Evolutionary conservation across 768 basidiomycete species (phyloP).

Genomic region (Fomitopsis serialis): DNA sequence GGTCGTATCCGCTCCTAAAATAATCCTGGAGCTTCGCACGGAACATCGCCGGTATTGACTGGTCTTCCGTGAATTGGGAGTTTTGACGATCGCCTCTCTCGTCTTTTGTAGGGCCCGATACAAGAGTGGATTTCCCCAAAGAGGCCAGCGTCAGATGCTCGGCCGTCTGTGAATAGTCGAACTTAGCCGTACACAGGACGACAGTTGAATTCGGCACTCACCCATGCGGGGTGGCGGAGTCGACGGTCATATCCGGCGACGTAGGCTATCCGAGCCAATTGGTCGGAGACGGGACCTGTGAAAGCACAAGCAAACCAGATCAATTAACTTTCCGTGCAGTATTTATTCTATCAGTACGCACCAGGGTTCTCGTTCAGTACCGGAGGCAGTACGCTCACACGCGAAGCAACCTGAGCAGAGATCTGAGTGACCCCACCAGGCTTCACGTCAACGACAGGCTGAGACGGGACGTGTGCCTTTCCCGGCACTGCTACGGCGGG

Average conservation of each 20-base stretch:
- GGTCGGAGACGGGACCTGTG: slow-evolving; percentile 81
- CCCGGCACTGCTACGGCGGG: slow-evolving; percentile 7
- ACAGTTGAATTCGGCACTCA: slow-evolving; percentile 27
- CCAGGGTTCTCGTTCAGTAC: slow-evolving; percentile 82
- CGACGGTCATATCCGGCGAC: slow-evolving; percentile 88
- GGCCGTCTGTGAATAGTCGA: slow-evolving; percentile 59
- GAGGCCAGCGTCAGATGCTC: slow-evolving; percentile 87
- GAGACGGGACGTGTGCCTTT: slow-evolving; percentile 11
- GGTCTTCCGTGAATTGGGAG: slow-evolving; percentile 82
- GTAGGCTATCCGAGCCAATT: slow-evolving; percentile 77
- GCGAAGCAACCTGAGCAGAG: not conserved
- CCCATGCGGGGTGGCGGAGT: slow-evolving; percentile 91
- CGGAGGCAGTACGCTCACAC: slow-evolving; percentile 22
- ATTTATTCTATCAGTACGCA: slow-evolving; percentile 31
- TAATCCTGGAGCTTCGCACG: slow-evolving; percentile 85
- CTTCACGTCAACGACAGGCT: slow-evolving; percentile 42
- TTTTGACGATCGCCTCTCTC: slow-evolving; percentile 62
- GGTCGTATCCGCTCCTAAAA: slow-evolving; percentile 89
- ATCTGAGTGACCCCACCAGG: not conserved
- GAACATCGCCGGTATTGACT: slow-evolving; percentile 67
- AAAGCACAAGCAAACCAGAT: not conserved
- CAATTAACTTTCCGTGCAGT: slow-evolving; percentile 1
- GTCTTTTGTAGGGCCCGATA: slow-evolving; percentile 29
- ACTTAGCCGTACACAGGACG: not conserved
- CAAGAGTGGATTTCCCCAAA: slow-evolving; percentile 44